A percentile compares a stretch with the other conserved stretches of the same genome.
Conservation (phyloP, 768 basidiomycete genomes). For the Hortiboletus flavorubellus region DNA sequence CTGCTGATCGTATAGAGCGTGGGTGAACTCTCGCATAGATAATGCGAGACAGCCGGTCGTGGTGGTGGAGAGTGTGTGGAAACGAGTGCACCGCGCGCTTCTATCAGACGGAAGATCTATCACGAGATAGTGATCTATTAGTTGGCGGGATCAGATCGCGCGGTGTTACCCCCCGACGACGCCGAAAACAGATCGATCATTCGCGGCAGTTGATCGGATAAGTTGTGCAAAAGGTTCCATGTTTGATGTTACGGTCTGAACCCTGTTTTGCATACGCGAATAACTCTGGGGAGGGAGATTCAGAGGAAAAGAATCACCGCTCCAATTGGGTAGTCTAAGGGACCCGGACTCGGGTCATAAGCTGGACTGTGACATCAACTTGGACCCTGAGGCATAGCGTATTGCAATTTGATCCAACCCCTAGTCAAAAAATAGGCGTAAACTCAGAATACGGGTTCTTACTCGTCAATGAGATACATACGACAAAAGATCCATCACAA, state of each 20-base stretch:
- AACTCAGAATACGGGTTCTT: not conserved
- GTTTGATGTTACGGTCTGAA: not conserved
- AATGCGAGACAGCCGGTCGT: not conserved
- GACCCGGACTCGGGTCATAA: not conserved
- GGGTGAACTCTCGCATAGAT: not conserved
- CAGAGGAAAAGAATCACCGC: not conserved
- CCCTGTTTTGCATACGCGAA: not conserved
- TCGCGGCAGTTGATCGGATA: constrained; percentile 6
- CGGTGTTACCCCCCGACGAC: not conserved
- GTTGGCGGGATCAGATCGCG: constrained; percentile 13
- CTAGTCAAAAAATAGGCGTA: not conserved
- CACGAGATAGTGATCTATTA: not conserved
- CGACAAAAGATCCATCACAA: no score
- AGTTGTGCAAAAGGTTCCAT: not conserved
- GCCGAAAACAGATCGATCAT: not conserved
- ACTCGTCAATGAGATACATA: no score
- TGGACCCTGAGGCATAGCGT: not conserved
- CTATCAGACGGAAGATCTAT: constrained; percentile 1
- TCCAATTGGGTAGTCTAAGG: not conserved
- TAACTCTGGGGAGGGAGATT: not conserved
- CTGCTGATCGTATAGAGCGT: not conserved
- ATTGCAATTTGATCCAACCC: not conserved
- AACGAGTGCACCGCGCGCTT: not conserved
- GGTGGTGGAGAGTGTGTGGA: not conserved
- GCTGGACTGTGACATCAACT: not conserved